phyloP scores from a whole-genome alignment of 2,329 filamentous ascomycete genomes.

The Lasiodiplodia sp. region DNA sequence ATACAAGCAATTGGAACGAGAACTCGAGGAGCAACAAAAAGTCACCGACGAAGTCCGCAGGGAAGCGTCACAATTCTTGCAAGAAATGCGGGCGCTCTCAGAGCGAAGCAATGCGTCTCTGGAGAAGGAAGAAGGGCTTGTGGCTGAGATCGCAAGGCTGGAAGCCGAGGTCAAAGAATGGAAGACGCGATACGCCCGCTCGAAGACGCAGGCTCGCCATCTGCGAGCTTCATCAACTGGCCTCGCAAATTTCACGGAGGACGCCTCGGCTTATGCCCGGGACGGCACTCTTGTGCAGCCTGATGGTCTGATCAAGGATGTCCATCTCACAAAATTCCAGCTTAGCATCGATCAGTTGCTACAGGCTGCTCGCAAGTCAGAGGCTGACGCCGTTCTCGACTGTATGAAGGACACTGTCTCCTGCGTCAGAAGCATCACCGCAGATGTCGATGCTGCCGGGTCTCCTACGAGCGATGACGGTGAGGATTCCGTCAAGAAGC shows the following conservation, averaged over 20 bases:
- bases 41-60: slow-evolving; percentile 86
- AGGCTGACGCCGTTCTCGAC: slow-evolving; percentile 77
- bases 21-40: slow-evolving; percentile 80
- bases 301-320: slow-evolving; percentile 83
- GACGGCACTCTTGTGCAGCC: slow-evolving; percentile 71
- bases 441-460: slow-evolving; percentile 72
- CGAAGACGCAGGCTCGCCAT: slow-evolving; percentile 85
- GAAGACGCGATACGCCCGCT: slow-evolving; percentile 86
- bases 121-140: slow-evolving; percentile 82
- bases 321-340: slow-evolving; percentile 95
- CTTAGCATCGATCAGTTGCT: slow-evolving; percentile 92
- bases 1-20: slow-evolving; percentile 55
- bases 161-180: slow-evolving; percentile 87
- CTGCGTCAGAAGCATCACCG: slow-evolving; percentile 82
- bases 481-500: slow-evolving; percentile 55
- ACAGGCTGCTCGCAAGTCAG: slow-evolving; percentile 74
- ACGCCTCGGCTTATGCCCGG: slow-evolving; percentile 71
- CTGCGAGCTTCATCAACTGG: slow-evolving; percentile 83
- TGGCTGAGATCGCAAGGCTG: slow-evolving; percentile 75
- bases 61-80: slow-evolving; percentile 82
- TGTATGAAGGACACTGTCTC: slow-evolving; percentile 87
- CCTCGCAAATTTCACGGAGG: slow-evolving; percentile 66
- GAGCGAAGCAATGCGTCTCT: slow-evolving; percentile 79
- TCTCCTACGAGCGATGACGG: slow-evolving; percentile 46
- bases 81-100: slow-evolving; percentile 88